Conservation (phyloP, 2,329 filamentous ascomycete genomes). For the Endoconidiophora laricicola region DNA sequence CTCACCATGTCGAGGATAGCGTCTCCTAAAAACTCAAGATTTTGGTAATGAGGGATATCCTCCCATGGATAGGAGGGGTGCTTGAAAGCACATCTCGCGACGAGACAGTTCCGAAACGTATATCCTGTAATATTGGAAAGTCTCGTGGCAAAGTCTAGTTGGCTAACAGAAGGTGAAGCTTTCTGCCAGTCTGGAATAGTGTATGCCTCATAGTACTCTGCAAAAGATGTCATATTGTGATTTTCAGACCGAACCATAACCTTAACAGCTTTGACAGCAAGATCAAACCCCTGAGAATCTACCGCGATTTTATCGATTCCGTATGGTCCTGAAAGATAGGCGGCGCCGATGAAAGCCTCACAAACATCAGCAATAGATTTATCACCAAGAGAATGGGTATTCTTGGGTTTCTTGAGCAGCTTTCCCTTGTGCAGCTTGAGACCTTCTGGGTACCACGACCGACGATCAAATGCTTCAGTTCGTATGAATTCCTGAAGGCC, state of each 20-base stretch:
- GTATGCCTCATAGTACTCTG: conserved; percentile 58
- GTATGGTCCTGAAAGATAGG: conserved; percentile 37
- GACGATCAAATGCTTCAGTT: conserved; percentile 63
- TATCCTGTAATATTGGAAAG: conserved; percentile 43
- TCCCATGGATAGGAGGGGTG: conserved; percentile 70
- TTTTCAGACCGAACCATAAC: conserved; percentile 51
- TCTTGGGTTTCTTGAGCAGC: conserved; percentile 23
- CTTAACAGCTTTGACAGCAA: conserved; percentile 47
- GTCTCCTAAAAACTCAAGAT: conserved; percentile 84
- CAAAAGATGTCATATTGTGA: conserved; percentile 53
- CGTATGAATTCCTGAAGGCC: conserved; percentile 61
- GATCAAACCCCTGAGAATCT: conserved; percentile 27
- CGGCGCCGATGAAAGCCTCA: conserved; percentile 83
- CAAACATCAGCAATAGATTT: conserved; percentile 92
- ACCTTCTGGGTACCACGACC: conserved; percentile 77
- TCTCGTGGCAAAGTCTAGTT: conserved; percentile 49
- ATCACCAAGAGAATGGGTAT: conserved; percentile 55
- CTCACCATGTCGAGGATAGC: conserved; percentile 73
- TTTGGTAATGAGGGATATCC: conserved; percentile 72
- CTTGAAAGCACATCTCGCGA: conserved; percentile 71
- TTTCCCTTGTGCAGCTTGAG: conserved; percentile 62
- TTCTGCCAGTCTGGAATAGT: conserved; percentile 54
- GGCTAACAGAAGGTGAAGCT: conserved; percentile 42
- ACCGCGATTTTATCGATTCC: conserved; percentile 23
- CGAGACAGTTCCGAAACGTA: conserved; percentile 54